Evolutionary conservation across 768 basidiomycete genomes (phyloP), one percentile per base, ranked within the genome.

Genomic region (Phlebiopsis gigantea): DNA sequence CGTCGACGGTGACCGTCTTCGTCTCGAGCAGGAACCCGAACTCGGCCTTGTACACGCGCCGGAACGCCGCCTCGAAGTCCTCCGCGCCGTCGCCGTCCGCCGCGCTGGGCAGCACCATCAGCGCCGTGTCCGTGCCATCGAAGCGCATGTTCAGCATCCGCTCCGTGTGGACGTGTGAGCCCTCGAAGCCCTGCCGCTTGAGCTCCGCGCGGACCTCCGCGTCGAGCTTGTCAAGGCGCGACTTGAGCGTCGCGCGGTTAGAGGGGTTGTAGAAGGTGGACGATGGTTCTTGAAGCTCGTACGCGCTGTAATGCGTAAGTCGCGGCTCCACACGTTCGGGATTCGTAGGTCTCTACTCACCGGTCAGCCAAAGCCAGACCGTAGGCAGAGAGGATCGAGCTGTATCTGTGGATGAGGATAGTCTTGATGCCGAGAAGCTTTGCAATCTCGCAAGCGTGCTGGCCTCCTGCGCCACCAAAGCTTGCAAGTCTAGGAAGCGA

Each of bases 381-480:
- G 63, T 95, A 98, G 0, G 95, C 94, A 1, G 92, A 94, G 3
- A 98, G 75, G 54, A 98, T 90, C 5, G 93, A 96, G 53, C 91
- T 94, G 69, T 94, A 93, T 22, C 89, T 83, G 68, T 94, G 93
- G 49, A 97, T 88, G 43, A 96, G 72, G 62, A 96, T 87, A 6
- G 85, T 91, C 66, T 84, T 86, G 64, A 97, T 96, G 4, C 93
- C 93, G 4, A 98, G 77, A 6, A 91, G 76, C 22, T 79, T 77
- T 0, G 93, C 95, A 48, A 96, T 94, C 67, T 94, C 93, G 76
- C 91, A 93, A 10, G 93, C 94, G 60, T 94, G 93, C 63, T 94
- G 93, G 2, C 92, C 92, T 4, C 93, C 91, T 9, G 90, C 90
- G 25, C 93, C 93, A 5, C 93, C 93, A 61, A 95, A 95, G 62